Conservation (phyloP, 2,329 filamentous ascomycete genomes). For the Cytospora piceicola region DNA sequence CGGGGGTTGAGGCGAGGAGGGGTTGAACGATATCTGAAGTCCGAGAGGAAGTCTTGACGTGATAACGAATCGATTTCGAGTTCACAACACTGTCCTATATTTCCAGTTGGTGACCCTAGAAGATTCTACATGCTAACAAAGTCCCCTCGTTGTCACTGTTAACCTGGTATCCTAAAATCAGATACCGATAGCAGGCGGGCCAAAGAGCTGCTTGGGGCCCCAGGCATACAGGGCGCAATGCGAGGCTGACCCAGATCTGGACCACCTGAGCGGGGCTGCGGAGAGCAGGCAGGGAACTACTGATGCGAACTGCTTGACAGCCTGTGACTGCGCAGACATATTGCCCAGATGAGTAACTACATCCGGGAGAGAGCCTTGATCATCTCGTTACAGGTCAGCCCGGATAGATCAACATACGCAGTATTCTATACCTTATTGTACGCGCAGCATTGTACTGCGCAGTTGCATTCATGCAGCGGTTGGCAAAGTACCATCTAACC, state of each 20-base stretch:
- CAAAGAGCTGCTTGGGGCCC: not conserved
- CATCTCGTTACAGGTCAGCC: not conserved
- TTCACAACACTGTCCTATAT: not conserved
- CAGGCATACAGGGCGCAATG: not conserved
- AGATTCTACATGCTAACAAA: not conserved
- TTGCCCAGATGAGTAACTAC: not conserved
- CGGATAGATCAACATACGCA: not conserved
- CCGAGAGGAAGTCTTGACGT: not conserved
- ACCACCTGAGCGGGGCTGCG: not conserved
- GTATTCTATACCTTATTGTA: not conserved
- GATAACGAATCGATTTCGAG: not conserved
- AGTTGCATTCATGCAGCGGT: not conserved
- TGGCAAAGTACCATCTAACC: not conserved
- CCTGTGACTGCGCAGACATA: not conserved
- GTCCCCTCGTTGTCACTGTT: not conserved
- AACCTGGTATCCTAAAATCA: too few species aligned
- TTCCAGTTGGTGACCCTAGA: not conserved
- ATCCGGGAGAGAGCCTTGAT: not conserved
- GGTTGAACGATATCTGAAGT: not conserved
- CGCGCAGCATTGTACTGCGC: not conserved
- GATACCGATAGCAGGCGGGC: not conserved
- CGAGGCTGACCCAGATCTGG: not conserved
- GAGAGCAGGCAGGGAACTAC: not conserved
- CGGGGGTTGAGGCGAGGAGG: not conserved
- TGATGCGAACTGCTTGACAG: not conserved